Evolutionary conservation across 202 grass and related monocot species (phyloP), one percentile per base, ranked within the genome.

Genomic region (Zoysia matrella): DNA sequence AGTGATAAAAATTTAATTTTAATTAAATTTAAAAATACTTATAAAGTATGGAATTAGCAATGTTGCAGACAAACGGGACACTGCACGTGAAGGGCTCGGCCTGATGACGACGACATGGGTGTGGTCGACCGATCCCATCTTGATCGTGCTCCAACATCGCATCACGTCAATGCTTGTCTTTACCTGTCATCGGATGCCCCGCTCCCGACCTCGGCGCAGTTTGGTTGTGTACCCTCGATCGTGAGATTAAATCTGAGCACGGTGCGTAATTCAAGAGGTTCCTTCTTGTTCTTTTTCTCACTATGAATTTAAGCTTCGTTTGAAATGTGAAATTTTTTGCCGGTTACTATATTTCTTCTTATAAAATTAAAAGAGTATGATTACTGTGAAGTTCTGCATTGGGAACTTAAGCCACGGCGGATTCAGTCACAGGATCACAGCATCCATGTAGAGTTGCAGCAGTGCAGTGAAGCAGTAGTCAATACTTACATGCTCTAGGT

Each of bases 81-180:
- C 52, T 49, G 69, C 91, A 93, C 68, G 91, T 93, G 87, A 83
- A 87, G 84, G 82, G 65, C 56, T 11, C 72, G 30, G 75, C 75
- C 15, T 71, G 48, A 85, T 36, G 30, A 36, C 30, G 30, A 36
- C 79, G 67, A 79, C 77, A 75, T 66, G 46, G 4, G 56, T 7
- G 3, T 57, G 3, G 16, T 76, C 56, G 61, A 46, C 60, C 58
- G 88, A 90, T 90, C 74, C 82, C 79, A 80, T 80, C 80, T 80
- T 52, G 68, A 60, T 60, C 65, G 46, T 55, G 65, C 71, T 65
- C 63, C 39, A 87, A 7, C 69, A 60, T 73, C 36, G 57, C 10
- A 47, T 47, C 46, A 6, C 3, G 3, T 6, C 4, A 51, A 47
- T 87, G 90, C 87, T 84, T 18, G 30, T 36, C 30, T 87, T 73